Evolutionary conservation across 495 filamentous ascomycete species (phyloP), one percentile per base, ranked within the genome.

Genomic region (Neurospora sp.): DNA sequence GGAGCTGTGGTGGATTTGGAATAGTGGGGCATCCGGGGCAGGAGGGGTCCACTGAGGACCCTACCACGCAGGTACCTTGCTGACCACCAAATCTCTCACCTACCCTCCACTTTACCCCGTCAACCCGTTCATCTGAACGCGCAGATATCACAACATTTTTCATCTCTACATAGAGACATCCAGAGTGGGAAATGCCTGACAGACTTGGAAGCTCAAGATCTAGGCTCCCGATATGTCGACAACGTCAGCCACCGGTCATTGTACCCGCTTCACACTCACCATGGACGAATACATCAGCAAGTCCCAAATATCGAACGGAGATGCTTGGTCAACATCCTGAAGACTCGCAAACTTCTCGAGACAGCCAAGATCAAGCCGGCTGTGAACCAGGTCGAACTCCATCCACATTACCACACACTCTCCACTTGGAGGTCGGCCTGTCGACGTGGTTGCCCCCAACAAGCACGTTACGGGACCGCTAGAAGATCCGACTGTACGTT

Each of bases 381-480:
- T 4, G 71, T 80, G 14, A 85, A 84, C 72, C 82, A 85, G 69
- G 76, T 83, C 35, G 82, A 85, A 70, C 70, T 83, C 5, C 78
- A 83, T 41, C 82, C 85, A 90, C 72, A 85, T 91, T 72, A 85
- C 93, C 76, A 90, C 89, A 87, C 78, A 90, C 86, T 40, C 92
- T 88, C 81, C 85, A 86, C 75, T 82, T 3, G 80, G 80, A 71
- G 68, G 86, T 82, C 78, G 86, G 82, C 79, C 88, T 82, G 78
- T 78, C 8, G 69, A 71, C 2, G 74, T 74, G 10, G 80, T 81
- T 38, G 44, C 44, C 3, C 73, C 79, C 3, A 76, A 79, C 61
- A 42, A 69, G 31, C 79, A 77, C 14, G 78, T 75, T 42, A 20
- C 44, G n/a, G 44, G 44, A 7, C 80, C 80, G 12, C 78, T 76